Evolutionary conservation across 306 rosid species (phyloP).

Genomic region (Medicago lupulina): DNA sequence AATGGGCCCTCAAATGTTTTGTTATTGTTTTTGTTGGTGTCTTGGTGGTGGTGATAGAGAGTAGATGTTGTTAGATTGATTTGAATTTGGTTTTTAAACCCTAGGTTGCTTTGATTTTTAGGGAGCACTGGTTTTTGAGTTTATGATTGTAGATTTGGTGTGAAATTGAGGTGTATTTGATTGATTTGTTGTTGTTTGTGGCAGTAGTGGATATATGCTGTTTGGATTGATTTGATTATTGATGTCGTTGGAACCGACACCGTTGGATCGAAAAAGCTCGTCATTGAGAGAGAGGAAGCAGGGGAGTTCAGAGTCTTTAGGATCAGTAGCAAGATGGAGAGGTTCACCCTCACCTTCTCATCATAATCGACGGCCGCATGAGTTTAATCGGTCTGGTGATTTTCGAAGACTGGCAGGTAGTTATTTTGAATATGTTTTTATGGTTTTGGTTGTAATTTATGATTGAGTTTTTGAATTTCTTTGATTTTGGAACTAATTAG

Average conservation of each 20-base stretch:
- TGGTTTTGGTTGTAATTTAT: constrained; percentile 3
- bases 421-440: not conserved
- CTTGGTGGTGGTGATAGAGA: not conserved
- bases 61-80: not conserved
- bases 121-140: not conserved
- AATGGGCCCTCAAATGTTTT: not conserved
- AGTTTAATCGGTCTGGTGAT: constrained; percentile 59
- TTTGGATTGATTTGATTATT: constrained; percentile 60
- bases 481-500: not conserved
- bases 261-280: constrained; percentile 66
- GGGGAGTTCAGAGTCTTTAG: constrained; percentile 78
- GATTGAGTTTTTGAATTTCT: not conserved
- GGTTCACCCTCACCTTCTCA: constrained; percentile 67
- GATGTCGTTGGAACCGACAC: constrained; percentile 99
- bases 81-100: not conserved
- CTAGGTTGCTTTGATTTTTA: not conserved
- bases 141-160: not conserved
- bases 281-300: constrained; percentile 95
- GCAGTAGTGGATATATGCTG: constrained; percentile 31
- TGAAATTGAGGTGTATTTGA: not conserved
- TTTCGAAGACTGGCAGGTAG: constrained; percentile 77
- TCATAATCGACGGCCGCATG: constrained; percentile 45
- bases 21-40: not conserved
- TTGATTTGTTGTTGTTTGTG: not conserved
- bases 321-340: constrained; percentile 90